Conservation (phyloP, 75 land plant genomes). For the Selaginella moellendorffii region DNA sequence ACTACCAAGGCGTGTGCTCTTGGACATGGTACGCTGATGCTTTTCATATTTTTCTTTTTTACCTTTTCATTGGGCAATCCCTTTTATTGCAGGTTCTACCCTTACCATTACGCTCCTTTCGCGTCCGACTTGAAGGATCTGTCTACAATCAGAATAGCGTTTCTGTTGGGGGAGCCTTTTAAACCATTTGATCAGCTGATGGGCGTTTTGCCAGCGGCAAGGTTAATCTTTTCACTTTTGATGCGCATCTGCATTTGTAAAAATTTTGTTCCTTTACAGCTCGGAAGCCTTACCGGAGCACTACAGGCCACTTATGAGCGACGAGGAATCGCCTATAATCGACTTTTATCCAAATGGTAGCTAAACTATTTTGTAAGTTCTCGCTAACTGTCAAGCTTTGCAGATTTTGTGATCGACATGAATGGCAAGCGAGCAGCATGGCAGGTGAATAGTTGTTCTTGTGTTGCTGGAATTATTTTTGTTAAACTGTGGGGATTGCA, state of each 20-base stretch:
- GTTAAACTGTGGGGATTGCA: conserved; percentile 11
- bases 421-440: conserved; percentile 85
- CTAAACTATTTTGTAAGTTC: not conserved
- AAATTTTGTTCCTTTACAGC: conserved; percentile 31
- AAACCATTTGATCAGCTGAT: conserved; percentile 91
- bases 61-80: not conserved
- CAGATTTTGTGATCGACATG: conserved; percentile 97
- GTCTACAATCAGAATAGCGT: conserved; percentile 43
- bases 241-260: not conserved
- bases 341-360: conserved; percentile 90
- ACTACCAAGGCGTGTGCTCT: conserved; percentile 95
- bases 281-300: conserved; percentile 70
- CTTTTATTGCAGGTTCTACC: conserved; percentile 59
- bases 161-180: conserved; percentile 66
- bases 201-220: conserved; percentile 95
- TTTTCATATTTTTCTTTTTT: not conserved
- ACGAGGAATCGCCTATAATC: conserved; percentile 76
- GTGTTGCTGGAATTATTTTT: not conserved
- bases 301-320: conserved; percentile 74
- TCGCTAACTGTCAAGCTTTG: conserved; percentile 1
- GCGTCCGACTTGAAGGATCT: conserved; percentile 85
- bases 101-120: conserved; percentile 99
- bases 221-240: conserved; percentile 29
- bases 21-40: conserved; percentile 63
- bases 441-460: conserved; percentile 48